These are phyloP conservation scores for Brassica cretica DNA, from an alignment of 345 rosid species.

Conservation along the genomic window DNA sequence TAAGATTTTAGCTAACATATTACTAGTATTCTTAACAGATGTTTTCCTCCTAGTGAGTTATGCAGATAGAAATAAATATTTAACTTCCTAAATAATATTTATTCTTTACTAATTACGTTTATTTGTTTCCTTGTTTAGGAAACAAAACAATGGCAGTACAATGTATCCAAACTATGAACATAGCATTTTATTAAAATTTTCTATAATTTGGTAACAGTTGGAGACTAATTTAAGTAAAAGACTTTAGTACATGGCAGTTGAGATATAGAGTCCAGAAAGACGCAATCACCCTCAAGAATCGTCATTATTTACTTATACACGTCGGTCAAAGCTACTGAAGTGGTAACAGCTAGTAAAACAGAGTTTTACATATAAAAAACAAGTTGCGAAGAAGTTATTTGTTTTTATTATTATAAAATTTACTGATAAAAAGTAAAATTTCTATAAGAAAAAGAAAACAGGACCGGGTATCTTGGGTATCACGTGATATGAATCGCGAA, in stretches of 20 bases:
- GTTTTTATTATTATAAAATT: neutral
- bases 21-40: neutral
- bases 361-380: neutral
- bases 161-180: neutral
- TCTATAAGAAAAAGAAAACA: neutral
- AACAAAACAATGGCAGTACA: neutral
- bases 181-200: no score
- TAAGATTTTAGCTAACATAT: neutral
- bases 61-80: neutral
- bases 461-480: neutral
- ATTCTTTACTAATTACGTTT: neutral
- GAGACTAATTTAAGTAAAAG: neutral
- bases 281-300: neutral
- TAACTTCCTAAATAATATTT: neutral
- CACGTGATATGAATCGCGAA: slow-evolving; percentile 1
- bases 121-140: neutral
- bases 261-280: neutral
- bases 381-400: neutral
- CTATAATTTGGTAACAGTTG: neutral
- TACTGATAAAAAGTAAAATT: neutral
- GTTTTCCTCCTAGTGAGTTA: neutral
- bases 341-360: neutral
- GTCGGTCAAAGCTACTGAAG: neutral
- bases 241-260: neutral
- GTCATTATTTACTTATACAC: neutral